Evolutionary conservation across 805 yeast genomes (phyloP).

Genomic region (Cyberlindnera mrakii): DNA sequence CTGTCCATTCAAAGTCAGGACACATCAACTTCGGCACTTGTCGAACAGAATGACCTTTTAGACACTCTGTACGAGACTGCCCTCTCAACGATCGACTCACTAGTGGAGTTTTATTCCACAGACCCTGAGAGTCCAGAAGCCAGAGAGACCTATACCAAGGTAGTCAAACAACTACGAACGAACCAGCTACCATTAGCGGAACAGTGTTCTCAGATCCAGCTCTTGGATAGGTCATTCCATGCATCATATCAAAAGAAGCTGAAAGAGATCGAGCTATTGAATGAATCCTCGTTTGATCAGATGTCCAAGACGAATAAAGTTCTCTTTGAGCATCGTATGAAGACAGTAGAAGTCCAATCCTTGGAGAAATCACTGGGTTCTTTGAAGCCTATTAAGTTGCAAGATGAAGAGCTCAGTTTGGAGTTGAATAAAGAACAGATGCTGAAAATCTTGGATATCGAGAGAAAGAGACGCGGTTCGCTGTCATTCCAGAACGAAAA

Average conservation of each 20-base stretch:
- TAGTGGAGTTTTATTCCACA: conserved; percentile 13
- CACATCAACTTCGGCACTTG: background rate
- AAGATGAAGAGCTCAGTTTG: conserved; percentile 5
- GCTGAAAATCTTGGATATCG: conserved; percentile 13
- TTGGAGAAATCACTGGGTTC: conserved; percentile 13
- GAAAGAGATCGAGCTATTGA: conserved; percentile 2
- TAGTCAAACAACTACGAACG: background rate
- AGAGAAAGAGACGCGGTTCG: conserved; percentile 15
- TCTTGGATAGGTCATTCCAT: conserved; percentile 13
- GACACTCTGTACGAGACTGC: conserved; percentile 8
- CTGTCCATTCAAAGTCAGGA: background rate
- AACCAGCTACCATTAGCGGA: conserved; percentile 3
- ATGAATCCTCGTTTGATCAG: conserved; percentile 8
- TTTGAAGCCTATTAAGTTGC: conserved; percentile 13
- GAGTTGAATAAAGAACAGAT: conserved; percentile 15
- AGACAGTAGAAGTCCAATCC: conserved; percentile 6
- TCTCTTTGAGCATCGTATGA: conserved; percentile 11
- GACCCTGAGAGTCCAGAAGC: conserved; percentile 10
- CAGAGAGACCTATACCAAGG: background rate
- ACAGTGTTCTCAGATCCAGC: conserved; percentile 5
- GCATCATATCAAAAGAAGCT: conserved; percentile 5
- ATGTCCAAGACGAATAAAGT: conserved; percentile 13
- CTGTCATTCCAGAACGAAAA: conserved; percentile 15
- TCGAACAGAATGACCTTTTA: conserved; percentile 8
- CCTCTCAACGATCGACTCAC: conserved; percentile 5